Evolutionary conservation across 345 rosid genomes (phyloP).

Genomic region (Aquilaria yunnanensis): DNA sequence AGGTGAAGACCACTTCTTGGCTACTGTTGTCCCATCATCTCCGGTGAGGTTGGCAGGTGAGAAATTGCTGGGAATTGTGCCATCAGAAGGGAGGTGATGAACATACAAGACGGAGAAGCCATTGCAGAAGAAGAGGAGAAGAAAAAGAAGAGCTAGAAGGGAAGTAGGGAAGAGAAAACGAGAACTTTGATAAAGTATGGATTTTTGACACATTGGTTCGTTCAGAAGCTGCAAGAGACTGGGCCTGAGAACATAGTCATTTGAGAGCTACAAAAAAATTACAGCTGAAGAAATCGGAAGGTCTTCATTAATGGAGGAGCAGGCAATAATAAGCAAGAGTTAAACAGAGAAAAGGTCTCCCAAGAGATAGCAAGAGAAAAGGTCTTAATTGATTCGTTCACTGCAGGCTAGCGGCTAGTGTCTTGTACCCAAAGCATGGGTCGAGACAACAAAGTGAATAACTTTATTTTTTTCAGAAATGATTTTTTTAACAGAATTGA

Average conservation of each 20-base stretch:
- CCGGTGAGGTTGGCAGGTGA: slow-evolving; percentile 20
- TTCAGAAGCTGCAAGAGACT: slow-evolving; percentile 5
- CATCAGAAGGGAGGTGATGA: slow-evolving; percentile 34
- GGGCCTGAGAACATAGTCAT: slow-evolving; percentile 1
- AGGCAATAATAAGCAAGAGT: slow-evolving; percentile 21
- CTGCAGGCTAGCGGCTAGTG: no score
- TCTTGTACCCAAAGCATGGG: no score
- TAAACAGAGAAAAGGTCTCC: background rate
- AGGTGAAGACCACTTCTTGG: slow-evolving; percentile 22
- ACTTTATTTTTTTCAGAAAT: background rate
- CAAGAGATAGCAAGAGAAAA: no score
- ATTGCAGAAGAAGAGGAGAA: slow-evolving; percentile 59
- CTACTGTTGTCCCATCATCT: slow-evolving; percentile 1
- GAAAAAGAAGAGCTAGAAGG: slow-evolving; percentile 51
- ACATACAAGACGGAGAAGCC: slow-evolving; percentile 65
- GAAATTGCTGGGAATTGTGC: slow-evolving; percentile 26
- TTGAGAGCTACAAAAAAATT: slow-evolving; percentile 1
- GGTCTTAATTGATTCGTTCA: no score
- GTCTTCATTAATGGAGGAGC: slow-evolving; percentile 23
- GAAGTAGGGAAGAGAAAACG: slow-evolving; percentile 51
- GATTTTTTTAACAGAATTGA: background rate
- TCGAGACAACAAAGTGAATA: background rate
- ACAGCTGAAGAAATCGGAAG: background rate
- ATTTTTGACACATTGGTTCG: slow-evolving; percentile 16
- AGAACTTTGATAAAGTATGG: slow-evolving; percentile 16